Conservation (phyloP, 2,329 filamentous ascomycete species). For the Ceratocystis smalleyi region DNA sequence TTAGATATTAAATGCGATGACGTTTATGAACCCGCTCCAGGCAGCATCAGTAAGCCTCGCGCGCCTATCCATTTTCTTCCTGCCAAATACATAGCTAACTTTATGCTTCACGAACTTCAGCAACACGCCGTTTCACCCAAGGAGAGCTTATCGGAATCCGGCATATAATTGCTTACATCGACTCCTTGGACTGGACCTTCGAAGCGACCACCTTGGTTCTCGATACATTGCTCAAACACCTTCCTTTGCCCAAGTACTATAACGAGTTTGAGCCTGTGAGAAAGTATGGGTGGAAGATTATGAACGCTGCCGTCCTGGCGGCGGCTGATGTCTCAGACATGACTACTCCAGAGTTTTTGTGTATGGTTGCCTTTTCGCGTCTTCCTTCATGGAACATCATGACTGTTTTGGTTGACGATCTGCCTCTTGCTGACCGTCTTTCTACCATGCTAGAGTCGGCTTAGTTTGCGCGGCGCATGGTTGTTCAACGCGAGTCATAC, state of each 20-base stretch:
- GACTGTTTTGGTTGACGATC: neutral
- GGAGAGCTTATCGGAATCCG: constrained; percentile 1
- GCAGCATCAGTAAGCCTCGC: neutral
- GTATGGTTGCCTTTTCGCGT: constrained; percentile 9
- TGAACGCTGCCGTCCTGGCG: neutral
- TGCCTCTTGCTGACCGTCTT: constrained; percentile 7
- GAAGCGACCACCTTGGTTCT: neutral
- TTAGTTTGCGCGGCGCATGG: constrained; percentile 12
- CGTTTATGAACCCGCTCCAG: neutral
- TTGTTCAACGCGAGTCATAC: constrained; percentile 1
- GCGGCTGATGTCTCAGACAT: neutral
- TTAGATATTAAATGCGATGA: constrained; percentile 2
- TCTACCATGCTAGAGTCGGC: constrained; percentile 5
- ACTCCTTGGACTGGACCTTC: constrained; percentile 6
- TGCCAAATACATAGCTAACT: neutral
- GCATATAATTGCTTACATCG: neutral
- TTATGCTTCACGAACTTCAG: neutral
- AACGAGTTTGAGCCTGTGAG: constrained; percentile 4
- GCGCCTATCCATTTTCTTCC: too few species aligned
- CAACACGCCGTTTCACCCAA: neutral
- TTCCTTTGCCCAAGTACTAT: constrained; percentile 2
- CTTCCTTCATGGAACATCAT: constrained; percentile 10
- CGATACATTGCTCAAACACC: constrained; percentile 5
- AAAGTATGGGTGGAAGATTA: constrained; percentile 1
- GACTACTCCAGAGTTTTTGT: constrained; percentile 4